Percentiles rank a stretch among this genome's conserved stretches.
These are phyloP conservation scores for Phytophthora litchii DNA, from an alignment of 352 stramenopile genomes.

Conservation along the genomic window DNA sequence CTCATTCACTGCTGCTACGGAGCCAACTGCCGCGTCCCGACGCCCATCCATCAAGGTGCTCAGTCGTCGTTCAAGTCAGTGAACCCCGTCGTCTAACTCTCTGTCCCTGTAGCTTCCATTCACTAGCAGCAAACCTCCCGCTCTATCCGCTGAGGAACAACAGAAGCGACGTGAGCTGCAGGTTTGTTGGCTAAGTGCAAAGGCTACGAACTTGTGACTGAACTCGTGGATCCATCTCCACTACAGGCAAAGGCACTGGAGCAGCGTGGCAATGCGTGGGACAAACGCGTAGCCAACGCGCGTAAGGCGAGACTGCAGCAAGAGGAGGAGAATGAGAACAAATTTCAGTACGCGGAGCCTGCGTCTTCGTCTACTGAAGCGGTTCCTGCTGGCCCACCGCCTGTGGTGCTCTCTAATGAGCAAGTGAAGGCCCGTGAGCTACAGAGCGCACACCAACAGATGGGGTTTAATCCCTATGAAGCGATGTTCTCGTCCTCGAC, in stretches of 20 bases:
- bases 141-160: slow-evolving; percentile 60
- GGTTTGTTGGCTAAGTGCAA: slow-evolving; percentile 28
- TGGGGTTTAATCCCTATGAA: slow-evolving; percentile 79
- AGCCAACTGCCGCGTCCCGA: slow-evolving; percentile 16
- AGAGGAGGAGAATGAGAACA: slow-evolving; percentile 53
- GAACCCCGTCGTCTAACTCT: background rate
- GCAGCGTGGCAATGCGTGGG: slow-evolving; percentile 63
- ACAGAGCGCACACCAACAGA: slow-evolving; percentile 54
- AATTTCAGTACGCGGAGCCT: slow-evolving; percentile 41
- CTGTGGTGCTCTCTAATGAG: slow-evolving; percentile 56
- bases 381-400: slow-evolving; percentile 7
- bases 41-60: slow-evolving; percentile 37
- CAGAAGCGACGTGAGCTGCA: slow-evolving; percentile 61
- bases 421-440: slow-evolving; percentile 70
- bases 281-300: slow-evolving; percentile 68
- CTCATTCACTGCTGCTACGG: background rate
- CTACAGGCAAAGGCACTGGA: slow-evolving; percentile 62
- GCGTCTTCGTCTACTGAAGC: background rate
- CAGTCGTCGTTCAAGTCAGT: background rate
- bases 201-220: background rate
- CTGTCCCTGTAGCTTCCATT: slow-evolving; percentile 43
- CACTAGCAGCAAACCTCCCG: slow-evolving; percentile 40
- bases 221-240: background rate
- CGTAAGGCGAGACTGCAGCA: slow-evolving; percentile 56
- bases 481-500: slow-evolving; percentile 70